Evolutionary conservation across 179 eudicot species (phyloP).

Genomic region (Amaranthus tricolor): DNA sequence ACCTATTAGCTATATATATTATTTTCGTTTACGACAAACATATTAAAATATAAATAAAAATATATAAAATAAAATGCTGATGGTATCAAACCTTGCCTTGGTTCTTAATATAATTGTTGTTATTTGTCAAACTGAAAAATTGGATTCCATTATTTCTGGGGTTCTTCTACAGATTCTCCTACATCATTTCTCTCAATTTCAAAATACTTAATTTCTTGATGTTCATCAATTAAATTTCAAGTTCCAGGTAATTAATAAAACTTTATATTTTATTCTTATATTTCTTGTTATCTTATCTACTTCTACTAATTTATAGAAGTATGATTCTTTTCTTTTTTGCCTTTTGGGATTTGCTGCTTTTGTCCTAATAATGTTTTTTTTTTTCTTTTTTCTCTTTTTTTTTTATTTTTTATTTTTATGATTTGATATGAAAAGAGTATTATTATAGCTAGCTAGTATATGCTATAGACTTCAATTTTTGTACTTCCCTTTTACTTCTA

Average conservation of each 20-base stretch:
- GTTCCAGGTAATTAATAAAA: conserved; percentile 14
- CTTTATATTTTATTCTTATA: background rate
- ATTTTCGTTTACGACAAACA: conserved; percentile 28
- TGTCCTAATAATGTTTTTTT: background rate
- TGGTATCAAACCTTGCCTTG: conserved; percentile 31
- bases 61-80: background rate
- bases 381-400: background rate
- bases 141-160: conserved; percentile 19
- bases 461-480: conserved; percentile 2
- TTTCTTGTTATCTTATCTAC: background rate
- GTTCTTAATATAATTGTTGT: conserved; percentile 18
- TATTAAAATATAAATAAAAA: background rate
- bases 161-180: conserved; percentile 21
- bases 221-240: conserved; percentile 10
- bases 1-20: background rate
- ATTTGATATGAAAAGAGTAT: background rate
- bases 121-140: background rate
- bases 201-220: background rate
- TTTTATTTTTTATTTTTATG: background rate
- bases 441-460: background rate
- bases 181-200: conserved; percentile 8
- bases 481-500: conserved; percentile 2
- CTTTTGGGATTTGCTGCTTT: conserved; percentile 2
- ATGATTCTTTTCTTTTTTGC: background rate
- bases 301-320: background rate